These are phyloP conservation scores for Aspergillus floridensis DNA, from an alignment of 2,329 filamentous ascomycete species.

Conservation along the genomic window DNA sequence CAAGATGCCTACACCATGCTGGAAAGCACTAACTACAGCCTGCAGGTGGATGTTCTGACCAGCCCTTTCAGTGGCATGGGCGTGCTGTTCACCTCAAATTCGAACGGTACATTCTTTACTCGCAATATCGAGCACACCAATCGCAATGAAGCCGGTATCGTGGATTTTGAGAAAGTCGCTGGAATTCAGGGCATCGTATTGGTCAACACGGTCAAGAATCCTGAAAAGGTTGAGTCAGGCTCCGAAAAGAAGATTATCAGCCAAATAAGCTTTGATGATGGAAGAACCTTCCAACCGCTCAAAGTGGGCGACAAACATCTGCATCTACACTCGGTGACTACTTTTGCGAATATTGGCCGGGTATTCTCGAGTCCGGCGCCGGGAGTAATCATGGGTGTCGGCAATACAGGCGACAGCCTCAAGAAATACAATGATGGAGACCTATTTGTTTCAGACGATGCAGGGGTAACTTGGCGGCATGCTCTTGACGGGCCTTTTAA, in stretches of 20 bases:
- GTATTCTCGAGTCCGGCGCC: conserved; percentile 93
- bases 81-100: conserved; percentile 90
- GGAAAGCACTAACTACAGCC: conserved; percentile 96
- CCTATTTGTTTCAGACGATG: conserved; percentile 87
- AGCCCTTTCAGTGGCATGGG: conserved; percentile 68
- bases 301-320: conserved; percentile 66
- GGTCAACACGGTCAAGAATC: conserved; percentile 86
- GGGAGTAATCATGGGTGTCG: conserved; percentile 88
- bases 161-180: conserved; percentile 93
- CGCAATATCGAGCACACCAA: conserved; percentile 92
- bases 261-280: conserved; percentile 92
- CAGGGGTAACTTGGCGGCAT: conserved; percentile 78
- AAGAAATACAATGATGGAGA: conserved; percentile 69
- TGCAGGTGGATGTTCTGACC: conserved; percentile 91
- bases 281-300: conserved; percentile 75
- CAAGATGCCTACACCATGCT: conserved; percentile 86
- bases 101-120: conserved; percentile 93
- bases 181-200: conserved; percentile 90
- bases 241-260: conserved; percentile 66
- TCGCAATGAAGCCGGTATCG: conserved; percentile 68
- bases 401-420: conserved; percentile 78
- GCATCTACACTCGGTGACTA: conserved; percentile 89
- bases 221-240: conserved; percentile 63
- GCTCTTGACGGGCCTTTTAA: conserved; percentile 78
- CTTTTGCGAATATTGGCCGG: conserved; percentile 75